Conservation (phyloP, 2,329 filamentous ascomycete genomes). For the Scedosporium minutisporum region DNA sequence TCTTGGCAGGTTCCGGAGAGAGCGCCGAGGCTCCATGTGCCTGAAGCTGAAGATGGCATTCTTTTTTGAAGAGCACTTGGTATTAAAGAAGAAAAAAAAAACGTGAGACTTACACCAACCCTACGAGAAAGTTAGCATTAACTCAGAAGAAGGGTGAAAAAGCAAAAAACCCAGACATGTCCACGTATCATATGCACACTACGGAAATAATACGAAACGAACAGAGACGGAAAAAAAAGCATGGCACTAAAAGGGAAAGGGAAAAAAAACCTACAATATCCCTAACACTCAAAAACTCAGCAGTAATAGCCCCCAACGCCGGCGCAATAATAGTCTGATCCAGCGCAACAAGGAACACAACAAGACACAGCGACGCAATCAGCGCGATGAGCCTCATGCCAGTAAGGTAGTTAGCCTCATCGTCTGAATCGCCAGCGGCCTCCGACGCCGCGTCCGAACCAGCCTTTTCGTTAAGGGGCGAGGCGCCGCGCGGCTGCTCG, state of each 20-base stretch:
- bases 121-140: neutral
- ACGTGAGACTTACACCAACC: slow-evolving; percentile 7
- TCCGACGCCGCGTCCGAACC: neutral
- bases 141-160: slow-evolving; percentile 1
- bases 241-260: neutral
- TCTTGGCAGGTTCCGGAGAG: neutral
- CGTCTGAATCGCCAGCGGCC: slow-evolving; percentile 8
- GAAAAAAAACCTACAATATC: slow-evolving; percentile 28
- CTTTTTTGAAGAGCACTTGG: neutral
- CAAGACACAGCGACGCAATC: slow-evolving; percentile 32
- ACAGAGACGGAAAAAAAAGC: no score
- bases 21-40: neutral
- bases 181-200: no score
- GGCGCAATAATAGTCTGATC: slow-evolving; percentile 44
- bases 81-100: neutral
- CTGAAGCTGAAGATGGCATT: slow-evolving; percentile 14
- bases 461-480: neutral
- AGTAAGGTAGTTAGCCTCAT: slow-evolving; percentile 25
- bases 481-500: neutral
- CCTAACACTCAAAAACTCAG: slow-evolving; percentile 30
- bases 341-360: slow-evolving; percentile 39
- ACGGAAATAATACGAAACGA: no score
- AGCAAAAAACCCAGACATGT: neutral
- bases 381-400: slow-evolving; percentile 30
- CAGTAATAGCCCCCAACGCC: slow-evolving; percentile 41